Evolutionary conservation across 2,329 filamentous ascomycete genomes (phyloP).

Genomic region (Sporothrix phasma): DNA sequence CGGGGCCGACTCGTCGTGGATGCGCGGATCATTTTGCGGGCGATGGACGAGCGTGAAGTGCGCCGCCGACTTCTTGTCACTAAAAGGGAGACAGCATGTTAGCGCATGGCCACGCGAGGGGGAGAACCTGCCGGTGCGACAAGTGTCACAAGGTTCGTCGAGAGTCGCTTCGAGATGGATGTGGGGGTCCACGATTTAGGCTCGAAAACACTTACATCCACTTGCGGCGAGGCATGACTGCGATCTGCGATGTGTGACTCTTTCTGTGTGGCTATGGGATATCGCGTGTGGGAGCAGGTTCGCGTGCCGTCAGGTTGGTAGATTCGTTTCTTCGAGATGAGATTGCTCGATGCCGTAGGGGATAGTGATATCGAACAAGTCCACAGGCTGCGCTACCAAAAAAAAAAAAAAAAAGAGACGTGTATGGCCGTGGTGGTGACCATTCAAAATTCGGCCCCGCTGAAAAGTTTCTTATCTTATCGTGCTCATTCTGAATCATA

Average conservation of each 20-base stretch:
- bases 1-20: constrained; percentile 81
- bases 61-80: constrained; percentile 80
- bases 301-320: neutral
- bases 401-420: constrained; percentile 10
- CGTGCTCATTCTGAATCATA: constrained; percentile 13
- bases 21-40: constrained; percentile 92
- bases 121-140: neutral
- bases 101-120: neutral
- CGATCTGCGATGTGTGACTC: neutral
- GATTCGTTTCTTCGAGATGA: neutral
- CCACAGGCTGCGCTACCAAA: constrained; percentile 1
- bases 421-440: neutral
- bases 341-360: neutral
- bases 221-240: constrained; percentile 19
- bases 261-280: neutral
- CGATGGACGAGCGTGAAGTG: constrained; percentile 93
- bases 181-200: neutral
- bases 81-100: constrained; percentile 22
- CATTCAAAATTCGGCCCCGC: neutral
- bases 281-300: neutral
- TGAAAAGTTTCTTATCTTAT: constrained; percentile 15
- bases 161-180: neutral
- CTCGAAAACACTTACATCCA: constrained; percentile 29
- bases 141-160: neutral
- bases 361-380: neutral